Evolutionary conservation across 306 rosid species (phyloP).

Genomic region (Myrica gale): DNA sequence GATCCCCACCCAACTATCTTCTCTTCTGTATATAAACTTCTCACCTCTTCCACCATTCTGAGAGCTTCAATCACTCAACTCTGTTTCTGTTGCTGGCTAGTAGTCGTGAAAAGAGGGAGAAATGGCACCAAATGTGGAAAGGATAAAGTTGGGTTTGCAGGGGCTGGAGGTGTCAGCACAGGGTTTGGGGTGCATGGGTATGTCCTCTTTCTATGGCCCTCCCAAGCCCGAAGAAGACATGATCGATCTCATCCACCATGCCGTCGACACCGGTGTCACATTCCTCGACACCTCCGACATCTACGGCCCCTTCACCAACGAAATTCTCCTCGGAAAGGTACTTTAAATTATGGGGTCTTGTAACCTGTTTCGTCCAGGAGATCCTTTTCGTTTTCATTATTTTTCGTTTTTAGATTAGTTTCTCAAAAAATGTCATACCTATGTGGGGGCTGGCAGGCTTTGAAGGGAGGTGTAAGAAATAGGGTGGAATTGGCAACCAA

Average conservation of each 20-base stretch:
- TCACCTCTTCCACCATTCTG: no score
- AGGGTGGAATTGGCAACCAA: conserved; percentile 64
- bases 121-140: conserved; percentile 21
- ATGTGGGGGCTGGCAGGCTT: conserved; percentile 24
- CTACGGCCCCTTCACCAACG: conserved; percentile 56
- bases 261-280: conserved; percentile 53
- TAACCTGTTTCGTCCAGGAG: no score
- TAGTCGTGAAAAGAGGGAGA: no score
- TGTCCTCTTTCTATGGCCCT: conserved; percentile 59
- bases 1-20: no score
- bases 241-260: conserved; percentile 62
- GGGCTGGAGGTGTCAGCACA: conserved; percentile 46
- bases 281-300: conserved; percentile 63
- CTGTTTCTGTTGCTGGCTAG: no score
- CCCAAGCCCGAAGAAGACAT: conserved; percentile 64
- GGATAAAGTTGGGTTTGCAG: conserved; percentile 40
- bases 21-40: no score
- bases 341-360: no score
- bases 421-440: no score
- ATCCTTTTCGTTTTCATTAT: no score
- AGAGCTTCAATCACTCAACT: no score
- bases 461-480: conserved; percentile 39
- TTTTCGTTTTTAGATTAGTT: no score
- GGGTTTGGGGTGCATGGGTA: conserved; percentile 60
- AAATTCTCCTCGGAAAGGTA: conserved; percentile 46